Conservation (phyloP, 2,329 filamentous ascomycete genomes). For the Colletotrichum sp. region DNA sequence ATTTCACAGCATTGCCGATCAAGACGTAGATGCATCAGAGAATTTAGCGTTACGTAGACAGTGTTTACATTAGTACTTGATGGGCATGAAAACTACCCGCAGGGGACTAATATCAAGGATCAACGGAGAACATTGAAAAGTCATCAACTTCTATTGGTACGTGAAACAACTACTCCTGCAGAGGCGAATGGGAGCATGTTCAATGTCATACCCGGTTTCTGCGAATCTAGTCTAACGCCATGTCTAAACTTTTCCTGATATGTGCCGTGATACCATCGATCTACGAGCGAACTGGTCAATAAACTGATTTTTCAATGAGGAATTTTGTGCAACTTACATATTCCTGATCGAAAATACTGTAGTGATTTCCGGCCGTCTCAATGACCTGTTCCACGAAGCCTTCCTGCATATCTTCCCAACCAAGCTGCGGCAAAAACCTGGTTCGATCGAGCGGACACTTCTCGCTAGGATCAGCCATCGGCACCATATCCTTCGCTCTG, state of each 20-base stretch:
- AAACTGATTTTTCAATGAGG: too few species aligned
- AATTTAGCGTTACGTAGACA: neutral
- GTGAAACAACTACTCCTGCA: neutral
- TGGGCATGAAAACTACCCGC: neutral
- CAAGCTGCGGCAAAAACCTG: constrained; percentile 4
- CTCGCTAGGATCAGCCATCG: constrained; percentile 4
- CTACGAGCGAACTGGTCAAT: neutral
- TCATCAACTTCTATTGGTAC: neutral
- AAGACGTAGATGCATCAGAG: neutral
- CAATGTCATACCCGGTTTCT: neutral
- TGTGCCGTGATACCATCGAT: neutral
- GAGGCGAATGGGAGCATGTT: neutral
- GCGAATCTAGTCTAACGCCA: neutral
- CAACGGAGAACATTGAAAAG: rapidly evolving
- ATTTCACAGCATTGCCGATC: neutral
- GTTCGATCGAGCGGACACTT: constrained; percentile 9
- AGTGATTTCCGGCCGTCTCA: constrained; percentile 11
- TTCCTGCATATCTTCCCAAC: constrained; percentile 12
- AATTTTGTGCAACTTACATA: neutral
- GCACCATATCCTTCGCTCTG: constrained; percentile 4
- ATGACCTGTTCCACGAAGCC: constrained; percentile 8
- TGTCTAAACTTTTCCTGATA: neutral
- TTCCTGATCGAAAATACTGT: constrained; percentile 8
- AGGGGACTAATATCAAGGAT: rapidly evolving
- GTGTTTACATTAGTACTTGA: neutral